Evolutionary conservation across 1,139 yeast genomes (phyloP), one percentile per base, ranked within the genome.

Genomic region (Lodderomyces theae): DNA sequence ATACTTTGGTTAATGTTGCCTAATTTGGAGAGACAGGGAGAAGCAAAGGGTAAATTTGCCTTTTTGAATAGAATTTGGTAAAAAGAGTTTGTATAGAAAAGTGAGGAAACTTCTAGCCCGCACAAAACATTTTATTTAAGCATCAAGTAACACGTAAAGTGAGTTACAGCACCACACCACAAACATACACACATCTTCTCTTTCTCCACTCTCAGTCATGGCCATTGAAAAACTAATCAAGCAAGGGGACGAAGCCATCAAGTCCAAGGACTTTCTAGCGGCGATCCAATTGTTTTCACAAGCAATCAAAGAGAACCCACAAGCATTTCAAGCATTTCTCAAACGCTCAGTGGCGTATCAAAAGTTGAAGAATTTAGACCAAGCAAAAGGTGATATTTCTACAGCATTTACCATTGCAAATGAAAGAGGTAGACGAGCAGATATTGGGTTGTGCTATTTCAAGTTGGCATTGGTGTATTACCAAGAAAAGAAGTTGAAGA

Each of bases 371-470:
- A 64, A 73, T 48, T 64, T 60, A 54, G 74, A 74, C 25, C 61
- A 64, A 29, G 80, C 92, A 37, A 59, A 77, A 40, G 61, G 63
- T 2, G 80, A 77, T 46, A 68, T 86, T 16, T 69, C 76, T 8
- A 57, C 61, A 19, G 92, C 94, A 0, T 68, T 80, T 30, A 57
- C 63, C 1, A 53, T 77, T 22, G 89, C 94, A 0, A 60, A 64
- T 30, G 61, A 59, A 5, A 61, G 77, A 35, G 82, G 82, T 0
- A 75, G 69, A 41, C 63, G 81, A 44, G 63, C 65, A 3, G 74
- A 73, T n/a, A 66, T 82, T 31, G 85, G 79, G 0, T 64, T 71
- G 23, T 79, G 83, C 19, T 76, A 82, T 51, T 79, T 80, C 54
- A 69, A 86, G 32, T 64, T 82, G 41, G 86, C 79, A 8, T 60